Evolutionary conservation across 2,329 filamentous ascomycete genomes (phyloP).

Genomic region (Diplocarpon rosae): DNA sequence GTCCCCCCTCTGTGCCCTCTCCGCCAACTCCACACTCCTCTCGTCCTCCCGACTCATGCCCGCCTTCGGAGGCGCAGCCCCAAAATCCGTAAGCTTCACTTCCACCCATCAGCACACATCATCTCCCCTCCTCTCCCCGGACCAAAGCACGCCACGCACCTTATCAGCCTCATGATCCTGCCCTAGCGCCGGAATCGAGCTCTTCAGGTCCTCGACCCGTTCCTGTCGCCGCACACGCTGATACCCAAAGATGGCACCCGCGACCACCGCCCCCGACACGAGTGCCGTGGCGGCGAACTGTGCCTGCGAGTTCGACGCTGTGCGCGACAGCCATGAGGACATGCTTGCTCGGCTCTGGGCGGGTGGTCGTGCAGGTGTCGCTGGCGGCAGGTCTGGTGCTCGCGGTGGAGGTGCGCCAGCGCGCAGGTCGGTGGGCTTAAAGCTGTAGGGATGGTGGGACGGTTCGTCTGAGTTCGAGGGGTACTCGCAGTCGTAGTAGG

Average conservation of each 20-base stretch:
- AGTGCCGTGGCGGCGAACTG: slow-evolving; percentile 65
- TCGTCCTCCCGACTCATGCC: slow-evolving; percentile 47
- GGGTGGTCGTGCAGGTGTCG: not conserved
- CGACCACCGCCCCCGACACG: slow-evolving; percentile 48
- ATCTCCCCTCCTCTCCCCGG: not conserved
- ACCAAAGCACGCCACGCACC: slow-evolving; percentile 23
- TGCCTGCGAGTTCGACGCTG: slow-evolving; percentile 15
- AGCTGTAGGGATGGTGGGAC: slow-evolving; percentile 2
- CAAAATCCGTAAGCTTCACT: slow-evolving; percentile 40
- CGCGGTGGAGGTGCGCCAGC: not conserved
- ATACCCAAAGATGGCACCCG: slow-evolving; percentile 49
- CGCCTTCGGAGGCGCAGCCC: slow-evolving; percentile 26
- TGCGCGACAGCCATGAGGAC: slow-evolving; percentile 23
- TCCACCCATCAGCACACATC: slow-evolving; percentile 28
- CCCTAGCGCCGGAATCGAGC: slow-evolving; percentile 40
- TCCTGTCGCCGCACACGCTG: slow-evolving; percentile 47
- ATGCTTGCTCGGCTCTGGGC: slow-evolving; percentile 11
- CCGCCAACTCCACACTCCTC: slow-evolving; percentile 46
- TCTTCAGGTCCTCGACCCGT: slow-evolving; percentile 45
- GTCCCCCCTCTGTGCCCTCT: slow-evolving; percentile 49
- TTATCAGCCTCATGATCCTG: slow-evolving; percentile 28
- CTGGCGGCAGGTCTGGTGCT: not conserved
- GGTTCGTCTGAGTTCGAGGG: slow-evolving; percentile 8
- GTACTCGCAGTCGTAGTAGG: slow-evolving; percentile 1
- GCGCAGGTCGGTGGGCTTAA: not conserved